Conservation (phyloP, 768 basidiomycete genomes). For the Leucogyrophana mollusca region DNA sequence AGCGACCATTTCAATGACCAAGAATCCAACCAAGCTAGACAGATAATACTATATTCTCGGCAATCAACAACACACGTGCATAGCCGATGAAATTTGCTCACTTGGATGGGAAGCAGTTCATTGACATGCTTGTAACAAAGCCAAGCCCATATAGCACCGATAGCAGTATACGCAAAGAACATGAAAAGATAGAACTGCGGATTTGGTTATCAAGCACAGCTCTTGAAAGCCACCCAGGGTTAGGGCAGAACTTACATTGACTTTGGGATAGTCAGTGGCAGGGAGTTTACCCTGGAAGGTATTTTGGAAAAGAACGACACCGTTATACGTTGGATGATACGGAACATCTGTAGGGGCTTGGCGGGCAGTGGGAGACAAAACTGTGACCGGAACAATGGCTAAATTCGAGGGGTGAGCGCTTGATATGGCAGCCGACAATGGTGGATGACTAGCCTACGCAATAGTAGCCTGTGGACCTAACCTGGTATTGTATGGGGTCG, state of each 20-base stretch:
- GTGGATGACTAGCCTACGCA: constrained; percentile 77
- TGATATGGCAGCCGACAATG: neutral
- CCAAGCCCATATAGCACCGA: constrained; percentile 78
- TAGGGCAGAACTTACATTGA: constrained; percentile 59
- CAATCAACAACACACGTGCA: constrained; percentile 4
- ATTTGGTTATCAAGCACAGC: constrained; percentile 1
- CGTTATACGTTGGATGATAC: constrained; percentile 76
- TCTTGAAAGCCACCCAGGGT: neutral
- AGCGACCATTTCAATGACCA: constrained; percentile 93
- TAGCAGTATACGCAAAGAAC: constrained; percentile 71
- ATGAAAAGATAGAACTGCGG: constrained; percentile 83
- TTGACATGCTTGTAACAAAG: constrained; percentile 77
- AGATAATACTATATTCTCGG: constrained; percentile 70
- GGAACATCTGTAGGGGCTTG: constrained; percentile 51
- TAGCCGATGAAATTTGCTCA: constrained; percentile 28
- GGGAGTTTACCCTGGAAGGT: constrained; percentile 85
- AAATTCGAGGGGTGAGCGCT: constrained; percentile 5
- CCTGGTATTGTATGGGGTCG: constrained; percentile 78
- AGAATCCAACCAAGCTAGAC: constrained; percentile 79
- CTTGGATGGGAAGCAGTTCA: constrained; percentile 88
- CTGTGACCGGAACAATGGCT: constrained; percentile 89
- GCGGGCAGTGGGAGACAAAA: constrained; percentile 43
- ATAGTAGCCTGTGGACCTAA: constrained; percentile 90
- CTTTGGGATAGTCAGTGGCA: constrained; percentile 96
- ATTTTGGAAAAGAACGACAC: constrained; percentile 83